Base-by-base conservation (phyloP, 495 filamentous ascomycete genomes). In the Hyaloscypha variabilis region DNA sequence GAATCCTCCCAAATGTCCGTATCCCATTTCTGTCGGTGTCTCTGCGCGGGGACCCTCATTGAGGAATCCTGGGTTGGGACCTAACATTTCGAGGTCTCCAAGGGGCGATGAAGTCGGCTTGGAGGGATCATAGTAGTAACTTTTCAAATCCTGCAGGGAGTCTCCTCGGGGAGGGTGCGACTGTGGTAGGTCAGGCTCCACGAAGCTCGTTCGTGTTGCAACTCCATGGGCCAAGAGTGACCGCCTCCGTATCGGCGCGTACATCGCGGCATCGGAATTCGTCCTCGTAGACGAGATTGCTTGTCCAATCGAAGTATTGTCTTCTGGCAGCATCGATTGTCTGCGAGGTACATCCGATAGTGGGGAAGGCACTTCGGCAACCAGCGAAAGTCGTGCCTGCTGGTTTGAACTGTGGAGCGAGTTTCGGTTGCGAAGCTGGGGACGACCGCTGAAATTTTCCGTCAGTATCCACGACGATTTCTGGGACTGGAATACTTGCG, bases 1-100 rank as follows among this genome's bases (percentile, higher is more conserved):
- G 69, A 85, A 87, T 25, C 78, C 85, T 25, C 85, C 85, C 62
- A 84, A 66, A 64, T 72, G 67, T 36, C 68, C 65, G 63, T 73
- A 73, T 26, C 68, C 58, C 26, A 63, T 11, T 17, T 69, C 71
- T 13, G 56, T 65, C 6, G 71, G 71, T 13, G 71, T 73, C 54
- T 67, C 64, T 17, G 67, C 60, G 25, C 71, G 63, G 11, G 70
- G 66, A n/a, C 53, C 60, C 6, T 36, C 50, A 34, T 28, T 8
- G 30, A 17, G 24, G 39, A 49, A 59, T 11, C 54, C 49, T 19
- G 56, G 42, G 13, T 52, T 50, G 24, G 64, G 52, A n/a, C 46
- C 60, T 24, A 72, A 3, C 21, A 36, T 46, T 51, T 53, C 51
- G 6, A 68, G 34, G 30, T 58, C 51, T 6, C 60, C 31, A 21